Evolutionary conservation across 2,329 filamentous ascomycete species (phyloP).

Genomic region (Colletotrichum neosansevieriae): DNA sequence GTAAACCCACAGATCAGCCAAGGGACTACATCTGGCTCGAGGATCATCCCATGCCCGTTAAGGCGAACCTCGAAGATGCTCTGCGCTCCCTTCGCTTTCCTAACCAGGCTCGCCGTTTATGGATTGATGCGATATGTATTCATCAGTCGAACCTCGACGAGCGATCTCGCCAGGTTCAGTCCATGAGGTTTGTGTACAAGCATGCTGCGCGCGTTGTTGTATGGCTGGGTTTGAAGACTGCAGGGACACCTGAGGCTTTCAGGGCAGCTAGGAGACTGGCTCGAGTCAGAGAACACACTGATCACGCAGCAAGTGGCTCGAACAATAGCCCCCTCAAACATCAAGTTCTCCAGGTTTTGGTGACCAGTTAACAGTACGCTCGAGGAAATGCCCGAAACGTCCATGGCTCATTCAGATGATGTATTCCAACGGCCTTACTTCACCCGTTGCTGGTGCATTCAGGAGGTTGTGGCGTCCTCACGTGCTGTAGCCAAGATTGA

Average conservation of each 20-base stretch:
- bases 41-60: conserved; percentile 19
- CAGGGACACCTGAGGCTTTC: conserved; percentile 29
- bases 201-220: conserved; percentile 26
- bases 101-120: conserved; percentile 31
- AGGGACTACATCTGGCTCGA: conserved; percentile 36
- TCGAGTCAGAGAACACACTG: conserved; percentile 25
- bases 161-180: conserved; percentile 32
- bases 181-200: conserved; percentile 36
- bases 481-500: conserved; percentile 35
- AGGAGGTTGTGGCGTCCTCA: conserved; percentile 28
- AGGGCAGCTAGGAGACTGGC: conserved; percentile 27
- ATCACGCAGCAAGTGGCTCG: not conserved
- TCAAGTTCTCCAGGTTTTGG: not conserved
- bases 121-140: conserved; percentile 46
- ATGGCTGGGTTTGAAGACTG: conserved; percentile 30
- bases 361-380: conserved; percentile 28
- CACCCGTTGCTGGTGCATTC: conserved; percentile 33
- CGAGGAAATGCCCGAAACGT: conserved; percentile 20
- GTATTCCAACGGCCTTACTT: conserved; percentile 30
- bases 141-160: conserved; percentile 40
- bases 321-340: conserved; percentile 9
- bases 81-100: conserved; percentile 28
- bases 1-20: conserved; percentile 25
- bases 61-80: conserved; percentile 34
- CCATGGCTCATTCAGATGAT: not conserved